Evolutionary conservation across 164 flowering plant species (phyloP).

Genomic region (Macadamia tetraphylla): DNA sequence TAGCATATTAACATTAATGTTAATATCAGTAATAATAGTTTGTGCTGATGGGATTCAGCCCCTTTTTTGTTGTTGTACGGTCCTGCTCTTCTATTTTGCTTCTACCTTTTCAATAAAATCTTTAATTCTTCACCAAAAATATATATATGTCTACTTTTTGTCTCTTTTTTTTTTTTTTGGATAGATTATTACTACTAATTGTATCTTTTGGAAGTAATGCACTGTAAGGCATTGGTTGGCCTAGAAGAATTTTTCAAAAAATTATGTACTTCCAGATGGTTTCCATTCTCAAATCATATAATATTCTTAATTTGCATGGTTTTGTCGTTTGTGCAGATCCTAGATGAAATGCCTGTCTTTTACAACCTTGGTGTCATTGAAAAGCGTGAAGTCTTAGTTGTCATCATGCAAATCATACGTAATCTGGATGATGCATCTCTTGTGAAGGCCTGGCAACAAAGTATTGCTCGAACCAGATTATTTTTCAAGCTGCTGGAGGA

Average conservation of each 20-base stretch:
- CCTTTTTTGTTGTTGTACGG: too few species aligned
- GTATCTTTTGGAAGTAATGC: too few species aligned
- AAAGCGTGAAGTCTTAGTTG: constrained; percentile 91
- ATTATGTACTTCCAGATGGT: not conserved
- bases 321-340: constrained; percentile 54
- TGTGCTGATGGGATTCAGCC: too few species aligned
- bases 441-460: constrained; percentile 97
- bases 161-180: too few species aligned
- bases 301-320: not conserved
- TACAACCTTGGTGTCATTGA: constrained; percentile 84
- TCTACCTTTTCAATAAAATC: too few species aligned
- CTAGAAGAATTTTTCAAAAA: not conserved
- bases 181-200: too few species aligned
- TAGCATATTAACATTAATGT: too few species aligned
- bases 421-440: constrained; percentile 93
- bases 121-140: too few species aligned
- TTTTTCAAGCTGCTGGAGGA: constrained; percentile 97
- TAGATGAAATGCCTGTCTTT: constrained; percentile 99
- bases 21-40: too few species aligned
- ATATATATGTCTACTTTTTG: too few species aligned
- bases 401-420: constrained; percentile 78
- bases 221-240: not conserved
- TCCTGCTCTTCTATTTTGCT: too few species aligned
- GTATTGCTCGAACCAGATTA: constrained; percentile 92
- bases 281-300: not conserved